Base-by-base conservation (phyloP, 2,329 filamentous ascomycete species). In the Ophidiomyces ophidiicola region DNA sequence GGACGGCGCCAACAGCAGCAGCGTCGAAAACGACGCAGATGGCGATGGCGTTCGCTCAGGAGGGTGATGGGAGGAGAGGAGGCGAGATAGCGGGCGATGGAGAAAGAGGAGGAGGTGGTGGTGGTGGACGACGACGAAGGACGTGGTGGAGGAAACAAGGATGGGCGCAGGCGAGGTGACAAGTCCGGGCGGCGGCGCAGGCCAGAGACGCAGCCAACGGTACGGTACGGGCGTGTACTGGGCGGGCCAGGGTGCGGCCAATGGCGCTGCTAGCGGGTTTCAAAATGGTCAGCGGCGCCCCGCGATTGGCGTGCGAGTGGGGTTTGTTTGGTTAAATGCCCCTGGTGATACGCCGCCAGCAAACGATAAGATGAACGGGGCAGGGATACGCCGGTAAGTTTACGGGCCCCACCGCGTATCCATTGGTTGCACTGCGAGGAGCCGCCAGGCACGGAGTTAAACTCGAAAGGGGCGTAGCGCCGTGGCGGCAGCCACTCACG, bases 1-100 rank as follows among this genome's bases (percentile, higher is more conserved):
- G 44, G 47, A 43, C 46, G 45, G 55, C 52, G 53, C 54, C 48
- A 47, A 53, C 49, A 50, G 46, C 49, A 50, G 46, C 53, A 56
- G 46, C 51, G 45, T 49, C 45, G 46, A 50, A 41, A 45, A 37
- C 38, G 44, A 48, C 40, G 40, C 41, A 45, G 42, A 45, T 11
- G 33, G 24, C n/a, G 20, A 32, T 11, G 24, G 24, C 6, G 29
- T 7, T 37, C 32, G 21, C 14, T 26, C 37, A 39, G 19, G 24
- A 39, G 31, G 24, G 21, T 36, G 31, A 39, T 33, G 23, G n/a
- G 48, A 41, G 48, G 50, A 48, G 46, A 44, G 46, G 39, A 33
- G 41, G 24, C 29, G 39, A 49, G 44, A 46, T 14, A n/a, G 18
- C 12, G 25, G 24, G 14, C 6, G 23, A 24, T 11, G 17, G 20